phyloP scores from a whole-genome alignment of 441 rosid genomes.

The Pelargonium myrrhifolium region DNA sequence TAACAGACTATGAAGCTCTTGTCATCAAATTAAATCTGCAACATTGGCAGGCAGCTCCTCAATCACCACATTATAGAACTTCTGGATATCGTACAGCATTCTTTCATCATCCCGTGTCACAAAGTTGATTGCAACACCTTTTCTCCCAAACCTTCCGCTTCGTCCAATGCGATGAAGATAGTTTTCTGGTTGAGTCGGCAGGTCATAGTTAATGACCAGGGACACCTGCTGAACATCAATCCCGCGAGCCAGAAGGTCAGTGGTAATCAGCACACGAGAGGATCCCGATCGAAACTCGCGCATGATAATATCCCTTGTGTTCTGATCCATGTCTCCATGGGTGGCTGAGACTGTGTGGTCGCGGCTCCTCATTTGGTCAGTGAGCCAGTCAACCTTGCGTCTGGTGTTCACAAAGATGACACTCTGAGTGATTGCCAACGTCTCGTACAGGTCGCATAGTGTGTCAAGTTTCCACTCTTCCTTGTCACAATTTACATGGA shows the following conservation, averaged over 20 bases:
- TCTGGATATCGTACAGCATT: constrained; percentile 11
- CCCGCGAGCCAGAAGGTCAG: constrained; percentile 2
- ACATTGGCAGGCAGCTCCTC: too few species aligned
- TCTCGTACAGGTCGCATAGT: background rate
- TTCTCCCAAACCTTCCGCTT: constrained; percentile 8
- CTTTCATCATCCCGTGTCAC: constrained; percentile 5
- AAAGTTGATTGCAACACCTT: constrained; percentile 14
- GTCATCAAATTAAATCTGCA: too few species aligned
- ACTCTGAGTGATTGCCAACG: constrained; percentile 10
- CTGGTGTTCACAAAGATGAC: constrained; percentile 12
- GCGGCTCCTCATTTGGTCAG: constrained; percentile 8
- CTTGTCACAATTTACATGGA: too few species aligned
- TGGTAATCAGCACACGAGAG: constrained; percentile 4
- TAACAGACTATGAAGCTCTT: too few species aligned
- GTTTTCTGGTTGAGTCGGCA: constrained; percentile 8
- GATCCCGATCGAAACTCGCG: constrained; percentile 11
- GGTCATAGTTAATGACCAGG: constrained; percentile 10
- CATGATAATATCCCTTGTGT: constrained; percentile 11
- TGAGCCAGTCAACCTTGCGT: constrained; percentile 15
- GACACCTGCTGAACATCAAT: constrained; percentile 14
- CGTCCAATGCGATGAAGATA: constrained; percentile 13
- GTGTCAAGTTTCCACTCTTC: too few species aligned
- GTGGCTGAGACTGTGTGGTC: constrained; percentile 9
- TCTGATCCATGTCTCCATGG: constrained; percentile 9
- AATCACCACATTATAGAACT: constrained; percentile 10